Evolutionary conservation across 352 stramenopile genomes (phyloP).

Genomic region (Phytophthora tubulina): DNA sequence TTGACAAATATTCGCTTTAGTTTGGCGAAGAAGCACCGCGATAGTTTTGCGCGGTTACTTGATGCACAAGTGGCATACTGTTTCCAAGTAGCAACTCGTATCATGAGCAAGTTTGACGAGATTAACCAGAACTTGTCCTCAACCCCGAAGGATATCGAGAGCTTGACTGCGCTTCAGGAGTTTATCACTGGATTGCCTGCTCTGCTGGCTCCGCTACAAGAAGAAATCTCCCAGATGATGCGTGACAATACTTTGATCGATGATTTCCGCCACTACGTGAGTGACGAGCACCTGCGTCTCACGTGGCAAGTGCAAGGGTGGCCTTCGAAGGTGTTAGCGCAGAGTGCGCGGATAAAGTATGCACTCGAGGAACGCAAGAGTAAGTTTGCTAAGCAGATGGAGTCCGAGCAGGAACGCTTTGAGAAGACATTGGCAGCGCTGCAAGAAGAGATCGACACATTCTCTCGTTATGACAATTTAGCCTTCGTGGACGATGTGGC

Average conservation of each 20-base stretch:
- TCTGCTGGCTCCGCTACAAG: constrained; percentile 76
- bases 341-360: constrained; percentile 82
- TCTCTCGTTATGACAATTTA: constrained; percentile 89
- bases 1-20: constrained; percentile 82
- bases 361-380: constrained; percentile 84
- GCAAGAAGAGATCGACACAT: constrained; percentile 91
- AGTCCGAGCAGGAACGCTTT: constrained; percentile 94
- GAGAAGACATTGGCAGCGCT: constrained; percentile 85
- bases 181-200: constrained; percentile 84
- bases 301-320: constrained; percentile 93
- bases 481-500: constrained; percentile 90
- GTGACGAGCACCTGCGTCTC: constrained; percentile 86
- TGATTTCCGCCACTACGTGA: constrained; percentile 85
- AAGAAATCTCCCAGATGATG: constrained; percentile 87
- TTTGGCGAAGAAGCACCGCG: constrained; percentile 80
- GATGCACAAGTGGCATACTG: constrained; percentile 76
- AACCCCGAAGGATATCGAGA: constrained; percentile 93
- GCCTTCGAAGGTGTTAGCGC: constrained; percentile 89
- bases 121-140: constrained; percentile 87
- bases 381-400: constrained; percentile 94
- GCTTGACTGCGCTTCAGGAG: constrained; percentile 88
- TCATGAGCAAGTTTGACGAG: constrained; percentile 86
- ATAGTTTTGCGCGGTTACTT: constrained; percentile 78
- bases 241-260: constrained; percentile 85
- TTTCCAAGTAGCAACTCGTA: constrained; percentile 69